Percentiles rank a stretch among this genome's conserved stretches.
These are phyloP conservation scores for Volvox africanus DNA, from an alignment of 139 green algal genomes.

Conservation along the genomic window DNA sequence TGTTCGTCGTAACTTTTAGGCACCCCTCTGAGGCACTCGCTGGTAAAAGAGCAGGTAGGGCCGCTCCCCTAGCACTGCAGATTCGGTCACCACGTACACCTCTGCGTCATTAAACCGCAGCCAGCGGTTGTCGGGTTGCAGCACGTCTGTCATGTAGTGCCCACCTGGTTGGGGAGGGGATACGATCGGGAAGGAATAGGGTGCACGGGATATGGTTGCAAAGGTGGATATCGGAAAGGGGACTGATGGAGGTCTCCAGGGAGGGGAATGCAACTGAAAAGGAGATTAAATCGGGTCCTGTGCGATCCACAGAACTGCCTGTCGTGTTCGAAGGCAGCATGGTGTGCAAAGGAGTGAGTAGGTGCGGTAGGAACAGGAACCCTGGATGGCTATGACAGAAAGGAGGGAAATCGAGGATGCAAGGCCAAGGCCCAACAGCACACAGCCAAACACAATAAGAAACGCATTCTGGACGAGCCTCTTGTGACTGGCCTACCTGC, in stretches of 20 bases:
- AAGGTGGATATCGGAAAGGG: background rate
- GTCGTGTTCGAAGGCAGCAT: background rate
- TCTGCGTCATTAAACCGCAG: conserved; percentile 83
- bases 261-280: background rate
- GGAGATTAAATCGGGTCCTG: background rate
- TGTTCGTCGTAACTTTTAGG: no score
- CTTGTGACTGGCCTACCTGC: conserved; percentile 42
- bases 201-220: background rate
- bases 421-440: background rate
- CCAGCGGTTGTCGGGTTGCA: conserved; percentile 77
- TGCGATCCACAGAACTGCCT: background rate
- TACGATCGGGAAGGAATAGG: background rate
- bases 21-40: conserved; percentile 12
- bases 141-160: conserved; percentile 89
- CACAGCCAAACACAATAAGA: background rate
- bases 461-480: background rate
- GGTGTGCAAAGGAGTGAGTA: background rate
- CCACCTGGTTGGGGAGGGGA: conserved; percentile 56
- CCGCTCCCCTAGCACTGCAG: conserved; percentile 67
- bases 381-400: no score
- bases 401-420: background rate
- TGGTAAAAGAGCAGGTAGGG: conserved; percentile 89
- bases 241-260: no score
- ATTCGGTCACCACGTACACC: conserved; percentile 65
- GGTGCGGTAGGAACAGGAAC: no score